phyloP scores from a whole-genome alignment of 2,329 filamentous ascomycete genomes.

The Calonectria naviculata region DNA sequence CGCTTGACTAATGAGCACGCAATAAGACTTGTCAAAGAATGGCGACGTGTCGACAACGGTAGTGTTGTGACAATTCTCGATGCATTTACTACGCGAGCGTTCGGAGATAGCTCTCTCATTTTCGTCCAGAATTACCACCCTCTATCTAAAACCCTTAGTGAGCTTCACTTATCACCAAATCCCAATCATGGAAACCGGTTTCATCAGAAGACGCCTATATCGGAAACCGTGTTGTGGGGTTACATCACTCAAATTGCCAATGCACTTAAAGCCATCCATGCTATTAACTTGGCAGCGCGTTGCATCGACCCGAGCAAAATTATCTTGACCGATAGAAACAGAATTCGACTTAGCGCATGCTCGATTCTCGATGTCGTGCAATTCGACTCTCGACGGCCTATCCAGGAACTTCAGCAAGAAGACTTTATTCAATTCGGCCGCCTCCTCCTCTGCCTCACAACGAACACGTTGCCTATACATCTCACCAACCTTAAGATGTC shows the following conservation, averaged over 20 bases:
- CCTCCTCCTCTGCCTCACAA: slow-evolving; percentile 84
- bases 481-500: slow-evolving; percentile 74
- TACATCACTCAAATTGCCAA: slow-evolving; percentile 94
- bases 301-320: slow-evolving; percentile 91
- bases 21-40: slow-evolving; percentile 86
- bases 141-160: slow-evolving; percentile 87
- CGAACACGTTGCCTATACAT: slow-evolving; percentile 67
- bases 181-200: slow-evolving; percentile 56
- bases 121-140: slow-evolving; percentile 96
- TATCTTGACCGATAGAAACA: slow-evolving; percentile 89
- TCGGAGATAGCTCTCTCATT: slow-evolving; percentile 94
- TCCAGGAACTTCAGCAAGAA: slow-evolving; percentile 85
- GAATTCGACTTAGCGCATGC: slow-evolving; percentile 88
- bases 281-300: slow-evolving; percentile 82
- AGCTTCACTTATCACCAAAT: slow-evolving; percentile 74
- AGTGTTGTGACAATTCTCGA: slow-evolving; percentile 89
- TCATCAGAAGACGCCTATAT: slow-evolving; percentile 60
- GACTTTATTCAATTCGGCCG: slow-evolving; percentile 88
- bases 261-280: slow-evolving; percentile 88
- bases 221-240: slow-evolving; percentile 86
- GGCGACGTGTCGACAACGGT: slow-evolving; percentile 86
- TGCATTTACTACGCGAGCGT: slow-evolving; percentile 92
- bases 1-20: slow-evolving; percentile 90
- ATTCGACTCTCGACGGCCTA: slow-evolving; percentile 75
- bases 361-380: slow-evolving; percentile 91